Evolutionary conservation across 192 early-diverging fungal species (phyloP).

Genomic region (Backusella parvicylindrica): DNA sequence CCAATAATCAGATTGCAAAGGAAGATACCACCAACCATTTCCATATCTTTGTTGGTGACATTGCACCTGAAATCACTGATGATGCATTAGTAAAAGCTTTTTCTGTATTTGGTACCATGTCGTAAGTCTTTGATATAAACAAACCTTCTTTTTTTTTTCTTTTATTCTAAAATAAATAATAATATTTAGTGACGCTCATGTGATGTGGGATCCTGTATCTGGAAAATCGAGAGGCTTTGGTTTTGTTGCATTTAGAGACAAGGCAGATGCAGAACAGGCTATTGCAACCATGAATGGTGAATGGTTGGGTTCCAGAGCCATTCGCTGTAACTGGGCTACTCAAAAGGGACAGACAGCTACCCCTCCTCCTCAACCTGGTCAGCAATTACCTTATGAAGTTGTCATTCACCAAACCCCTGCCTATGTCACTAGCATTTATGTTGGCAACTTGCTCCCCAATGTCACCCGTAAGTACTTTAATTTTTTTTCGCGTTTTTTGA

Average conservation of each 20-base stretch:
- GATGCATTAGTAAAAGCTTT: slow-evolving; percentile 79
- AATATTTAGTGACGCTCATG: slow-evolving; percentile 72
- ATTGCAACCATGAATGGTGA: slow-evolving; percentile 86
- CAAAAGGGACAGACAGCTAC: slow-evolving; percentile 63
- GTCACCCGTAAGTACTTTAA: slow-evolving; percentile 57
- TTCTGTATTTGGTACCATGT: slow-evolving; percentile 63
- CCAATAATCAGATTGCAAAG: slow-evolving; percentile 19
- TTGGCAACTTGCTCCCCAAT: slow-evolving; percentile 81
- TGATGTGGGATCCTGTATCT: slow-evolving; percentile 89
- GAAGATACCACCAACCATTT: slow-evolving; percentile 53
- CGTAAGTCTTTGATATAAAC: slow-evolving; percentile 48
- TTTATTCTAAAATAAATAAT: no score
- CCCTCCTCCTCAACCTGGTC: slow-evolving; percentile 35
- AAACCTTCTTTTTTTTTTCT: no score
- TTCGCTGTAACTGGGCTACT: slow-evolving; percentile 94
- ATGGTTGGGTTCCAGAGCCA: slow-evolving; percentile 80
- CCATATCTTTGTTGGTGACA: slow-evolving; percentile 92
- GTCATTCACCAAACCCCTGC: slow-evolving; percentile 72
- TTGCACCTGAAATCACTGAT: slow-evolving; percentile 88
- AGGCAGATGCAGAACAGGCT: slow-evolving; percentile 82
- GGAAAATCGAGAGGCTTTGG: slow-evolving; percentile 92
- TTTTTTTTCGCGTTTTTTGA: not conserved
- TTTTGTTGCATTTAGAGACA: slow-evolving; percentile 89
- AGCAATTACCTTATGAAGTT: slow-evolving; percentile 63
- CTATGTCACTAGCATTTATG: slow-evolving; percentile 87